phyloP scores from a whole-genome alignment of 2,329 filamentous ascomycete genomes.

The Plenodomus tracheiphilus region DNA sequence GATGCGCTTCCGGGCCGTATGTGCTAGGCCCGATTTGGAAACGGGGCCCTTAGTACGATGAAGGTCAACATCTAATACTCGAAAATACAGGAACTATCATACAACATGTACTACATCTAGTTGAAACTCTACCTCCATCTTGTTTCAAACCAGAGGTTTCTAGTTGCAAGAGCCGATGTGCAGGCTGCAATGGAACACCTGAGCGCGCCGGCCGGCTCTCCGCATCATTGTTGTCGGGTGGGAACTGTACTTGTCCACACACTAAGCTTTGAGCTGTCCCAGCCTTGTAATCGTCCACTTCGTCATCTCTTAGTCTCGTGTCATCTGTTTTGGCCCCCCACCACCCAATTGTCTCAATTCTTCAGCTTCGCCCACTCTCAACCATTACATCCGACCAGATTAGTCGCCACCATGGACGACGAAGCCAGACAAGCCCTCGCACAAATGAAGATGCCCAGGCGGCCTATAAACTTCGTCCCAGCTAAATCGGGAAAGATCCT shows the following conservation, averaged over 20 bases:
- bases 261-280: neutral
- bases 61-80: neutral
- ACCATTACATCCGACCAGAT: neutral
- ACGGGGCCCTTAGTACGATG: constrained; percentile 7
- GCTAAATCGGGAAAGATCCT: constrained; percentile 54
- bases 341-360: neutral
- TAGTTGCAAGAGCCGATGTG: neutral
- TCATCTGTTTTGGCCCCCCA: neutral
- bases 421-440: constrained; percentile 39
- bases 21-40: constrained; percentile 12
- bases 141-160: neutral
- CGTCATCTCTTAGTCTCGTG: neutral
- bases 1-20: constrained; percentile 1
- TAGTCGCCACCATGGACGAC: constrained; percentile 36
- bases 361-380: neutral
- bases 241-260: neutral
- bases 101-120: neutral
- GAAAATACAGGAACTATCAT: neutral
- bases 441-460: constrained; percentile 45
- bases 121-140: neutral
- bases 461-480: constrained; percentile 54
- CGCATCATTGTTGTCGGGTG: constrained; percentile 13
- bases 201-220: constrained; percentile 27
- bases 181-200: neutral
- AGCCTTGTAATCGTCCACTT: neutral